Evolutionary conservation across 2,329 filamentous ascomycete genomes (phyloP), one percentile per base, ranked within the genome.

Genomic region (Herpotrichia juniperi): DNA sequence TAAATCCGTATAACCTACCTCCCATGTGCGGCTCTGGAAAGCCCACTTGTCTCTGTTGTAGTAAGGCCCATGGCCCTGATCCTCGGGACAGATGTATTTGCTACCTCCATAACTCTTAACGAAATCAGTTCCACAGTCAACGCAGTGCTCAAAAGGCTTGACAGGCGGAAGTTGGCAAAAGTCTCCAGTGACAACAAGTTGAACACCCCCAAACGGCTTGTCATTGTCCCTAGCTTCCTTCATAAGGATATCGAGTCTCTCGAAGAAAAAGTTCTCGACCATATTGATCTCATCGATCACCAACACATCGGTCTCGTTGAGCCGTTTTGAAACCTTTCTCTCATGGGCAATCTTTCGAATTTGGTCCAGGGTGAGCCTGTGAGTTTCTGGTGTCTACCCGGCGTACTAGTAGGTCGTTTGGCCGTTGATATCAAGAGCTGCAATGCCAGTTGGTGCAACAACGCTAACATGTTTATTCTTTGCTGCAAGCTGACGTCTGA

Each of bases 281-380:
- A 88, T 88, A 54, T 81, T 85, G 51, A 88, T 83, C 67, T 88
- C 86, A 57, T 88, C 85, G 14, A 88, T 83, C 21, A 88, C 78
- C 1, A 88, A 73, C 0, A 85, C 80, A 42, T 87, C 76, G 0
- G 80, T 83, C 0, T 64, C 21, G 0, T 16, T 59, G 1, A 85
- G 28, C 3, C 79, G 73, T 1, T 73, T 63, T 19, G 54, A 66
- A 1, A 74, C 61, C 1, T 67, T 61, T 8, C 71, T 71, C 7
- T 66, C 72, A 19, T 69, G 64, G 0, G 75, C 74, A 1, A 42
- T 59, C 1, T 22, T 3, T 30, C 64, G 65, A 17, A 82, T 51
- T 1, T 69, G 53, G 0, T 73, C 44, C 0, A 83, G 57, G 0
- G 74, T 54, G 28, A 67, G 68, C 50, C 79, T 81, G 56, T 79